Base-by-base conservation (phyloP, 2,329 filamentous ascomycete species). In the Atkinsonella hypoxylon region DNA sequence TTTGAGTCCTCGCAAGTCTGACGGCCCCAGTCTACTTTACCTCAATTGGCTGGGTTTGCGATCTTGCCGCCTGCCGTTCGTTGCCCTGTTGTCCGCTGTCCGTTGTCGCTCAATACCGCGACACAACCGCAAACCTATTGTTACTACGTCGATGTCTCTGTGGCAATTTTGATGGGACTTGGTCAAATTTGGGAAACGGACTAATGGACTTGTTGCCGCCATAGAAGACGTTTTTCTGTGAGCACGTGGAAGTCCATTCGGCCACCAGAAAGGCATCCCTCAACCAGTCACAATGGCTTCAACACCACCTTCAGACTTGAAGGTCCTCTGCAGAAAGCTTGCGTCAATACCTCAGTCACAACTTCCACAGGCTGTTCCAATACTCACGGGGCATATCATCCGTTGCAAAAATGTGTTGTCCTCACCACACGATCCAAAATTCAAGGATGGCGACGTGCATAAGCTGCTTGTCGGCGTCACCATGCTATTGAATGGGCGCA, bases 401-500 rank as follows among this genome's bases (percentile, higher is more conserved):
- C 74, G 76, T 49, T 83, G 78, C 62, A 73, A 73, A 53, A 69
- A 69, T 38, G 64, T 85, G 30, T 72, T 95, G 36, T 86, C 87
- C 4, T 70, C 77, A 5, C 68, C 81, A 8, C 76, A 79, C 32
- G 78, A 82, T 49, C 74, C 76, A 45, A 77, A 78, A 50, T 72
- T 78, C 53, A 84, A 83, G 58, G 74, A 79, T 51, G 78, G 76
- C 54, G 68, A 70, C 18, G 76, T 93, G 1, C 87, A 95, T 67
- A 91, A 87, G 64, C 75, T 94, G 60, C 88, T 86, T 63, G 88
- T 86, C 4, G 82, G 87, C 49, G 73, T 95, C 53, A 83, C 81
- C 1, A 82, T 85, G 12, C 73, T 96, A 13, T 71, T 96, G 34
- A 86, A 87, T 62, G 89, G 91, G 51, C 83, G 83, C 52, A 87